phyloP scores from a whole-genome alignment of 2,329 filamentous ascomycete species.

The Clonostachys rhizophaga region DNA sequence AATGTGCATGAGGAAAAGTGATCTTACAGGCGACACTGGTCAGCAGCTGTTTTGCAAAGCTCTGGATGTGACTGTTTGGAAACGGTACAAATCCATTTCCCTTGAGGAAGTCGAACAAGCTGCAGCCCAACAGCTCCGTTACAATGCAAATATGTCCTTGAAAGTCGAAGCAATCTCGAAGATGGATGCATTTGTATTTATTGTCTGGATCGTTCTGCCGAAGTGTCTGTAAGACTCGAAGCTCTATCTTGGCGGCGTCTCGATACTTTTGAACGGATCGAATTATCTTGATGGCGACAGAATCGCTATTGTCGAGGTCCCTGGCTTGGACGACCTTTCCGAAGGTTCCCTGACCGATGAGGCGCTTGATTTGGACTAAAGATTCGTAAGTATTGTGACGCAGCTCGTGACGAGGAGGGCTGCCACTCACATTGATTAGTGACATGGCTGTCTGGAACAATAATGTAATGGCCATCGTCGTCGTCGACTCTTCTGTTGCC shows the following conservation, averaged over 20 bases:
- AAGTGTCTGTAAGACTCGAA: slow-evolving; percentile 86
- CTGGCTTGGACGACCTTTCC: slow-evolving; percentile 95
- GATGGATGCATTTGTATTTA: slow-evolving; percentile 92
- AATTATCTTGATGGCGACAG: slow-evolving; percentile 95
- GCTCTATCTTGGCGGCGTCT: slow-evolving; percentile 90
- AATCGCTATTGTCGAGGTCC: slow-evolving; percentile 71
- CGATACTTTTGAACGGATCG: slow-evolving; percentile 97
- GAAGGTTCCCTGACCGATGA: slow-evolving; percentile 95
- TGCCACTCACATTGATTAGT: slow-evolving; percentile 78
- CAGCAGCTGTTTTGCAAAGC: slow-evolving; percentile 92
- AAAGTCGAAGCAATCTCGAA: slow-evolving; percentile 96
- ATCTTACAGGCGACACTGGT: slow-evolving; percentile 96
- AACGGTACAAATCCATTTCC: slow-evolving; percentile 94
- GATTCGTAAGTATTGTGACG: not conserved
- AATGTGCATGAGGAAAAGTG: slow-evolving; percentile 13
- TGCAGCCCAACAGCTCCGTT: slow-evolving; percentile 79
- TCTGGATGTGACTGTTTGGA: slow-evolving; percentile 97
- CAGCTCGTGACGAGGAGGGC: not conserved
- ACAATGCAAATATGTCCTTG: slow-evolving; percentile 91
- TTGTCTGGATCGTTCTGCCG: slow-evolving; percentile 89
- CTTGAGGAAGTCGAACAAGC: slow-evolving; percentile 97
- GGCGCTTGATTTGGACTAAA: slow-evolving; percentile 78
- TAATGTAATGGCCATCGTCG: slow-evolving; percentile 95
- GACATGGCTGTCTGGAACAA: slow-evolving; percentile 78
- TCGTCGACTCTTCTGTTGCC: slow-evolving; percentile 80